A percentile compares a stretch with the other conserved stretches of the same genome.
phyloP scores from a whole-genome alignment of 371 early-diverging fungal species.

The Apophysomyces ossiformis region DNA sequence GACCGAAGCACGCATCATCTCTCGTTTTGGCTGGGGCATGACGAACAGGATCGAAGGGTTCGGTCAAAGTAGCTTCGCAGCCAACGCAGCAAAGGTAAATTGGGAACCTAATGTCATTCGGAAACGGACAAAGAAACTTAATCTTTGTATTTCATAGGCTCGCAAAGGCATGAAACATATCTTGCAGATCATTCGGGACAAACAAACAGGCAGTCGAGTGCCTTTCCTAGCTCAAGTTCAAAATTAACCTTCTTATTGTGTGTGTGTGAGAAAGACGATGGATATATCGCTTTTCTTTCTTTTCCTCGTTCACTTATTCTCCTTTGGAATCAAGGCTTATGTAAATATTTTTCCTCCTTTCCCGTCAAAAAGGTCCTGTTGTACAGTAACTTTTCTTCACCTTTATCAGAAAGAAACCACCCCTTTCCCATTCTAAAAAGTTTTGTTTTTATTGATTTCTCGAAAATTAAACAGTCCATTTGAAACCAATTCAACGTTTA shows the following conservation, averaged over 20 bases:
- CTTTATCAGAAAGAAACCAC: background rate
- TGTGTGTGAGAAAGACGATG: background rate
- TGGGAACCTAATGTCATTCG: background rate
- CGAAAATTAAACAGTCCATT: background rate
- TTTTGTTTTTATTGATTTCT: background rate
- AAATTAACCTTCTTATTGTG: background rate
- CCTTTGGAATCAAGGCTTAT: background rate
- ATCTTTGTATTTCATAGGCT: conserved; percentile 52
- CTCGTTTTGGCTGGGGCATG: conserved; percentile 88
- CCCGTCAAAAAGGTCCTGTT: conserved; percentile 4
- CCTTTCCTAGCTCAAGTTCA: conserved; percentile 20
- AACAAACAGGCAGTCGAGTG: conserved; percentile 41
- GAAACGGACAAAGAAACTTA: background rate
- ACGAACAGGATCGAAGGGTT: conserved; percentile 84
- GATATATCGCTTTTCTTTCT: background rate
- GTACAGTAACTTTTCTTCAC: background rate
- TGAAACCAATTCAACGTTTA: background rate
- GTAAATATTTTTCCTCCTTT: background rate
- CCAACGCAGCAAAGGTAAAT: conserved; percentile 77
- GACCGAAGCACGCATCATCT: conserved; percentile 86
- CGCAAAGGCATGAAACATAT: conserved; percentile 89
- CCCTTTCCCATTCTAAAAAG: conserved; percentile 5
- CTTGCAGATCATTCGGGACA: conserved; percentile 76
- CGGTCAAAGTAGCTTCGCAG: conserved; percentile 85
- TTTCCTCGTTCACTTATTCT: background rate